These are phyloP conservation scores for Hygrophorus pudorinus DNA, from an alignment of 768 basidiomycete genomes.

Conservation along the genomic window DNA sequence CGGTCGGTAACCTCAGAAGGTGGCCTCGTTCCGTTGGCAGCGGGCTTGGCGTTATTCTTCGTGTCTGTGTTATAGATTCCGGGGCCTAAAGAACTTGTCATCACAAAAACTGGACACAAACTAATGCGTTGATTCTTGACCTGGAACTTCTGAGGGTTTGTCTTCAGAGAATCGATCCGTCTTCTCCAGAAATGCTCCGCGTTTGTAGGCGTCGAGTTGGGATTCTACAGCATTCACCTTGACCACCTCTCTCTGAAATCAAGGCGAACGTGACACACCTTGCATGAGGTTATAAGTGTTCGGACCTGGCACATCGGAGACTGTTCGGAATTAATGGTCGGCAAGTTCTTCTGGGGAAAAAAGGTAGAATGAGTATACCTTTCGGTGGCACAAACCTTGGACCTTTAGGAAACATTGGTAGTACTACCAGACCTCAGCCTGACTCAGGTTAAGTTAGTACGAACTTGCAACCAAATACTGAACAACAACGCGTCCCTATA, in stretches of 20 bases:
- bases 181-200: constrained; percentile 50
- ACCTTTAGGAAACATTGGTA: constrained; percentile 18
- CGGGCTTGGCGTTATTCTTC: constrained; percentile 18
- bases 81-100: constrained; percentile 21
- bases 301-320: constrained; percentile 43
- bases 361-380: constrained; percentile 21
- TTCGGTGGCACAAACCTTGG: constrained; percentile 34
- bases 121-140: constrained; percentile 18
- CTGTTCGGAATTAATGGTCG: constrained; percentile 15
- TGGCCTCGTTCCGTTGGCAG: constrained; percentile 9
- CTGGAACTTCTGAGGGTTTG: constrained; percentile 28
- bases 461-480: background rate
- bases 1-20: constrained; percentile 27
- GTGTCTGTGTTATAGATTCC: constrained; percentile 19
- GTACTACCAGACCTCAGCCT: too few species aligned
- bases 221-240: constrained; percentile 24
- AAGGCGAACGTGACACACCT: constrained; percentile 18
- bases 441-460: too few species aligned
- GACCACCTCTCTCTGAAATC: background rate
- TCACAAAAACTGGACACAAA: background rate
- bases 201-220: constrained; percentile 41
- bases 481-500: constrained; percentile 1
- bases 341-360: background rate
- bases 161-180: constrained; percentile 40
- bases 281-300: constrained; percentile 34